phyloP scores from a whole-genome alignment of 441 rosid genomes.

The Bocquillonia castaneifolia region DNA sequence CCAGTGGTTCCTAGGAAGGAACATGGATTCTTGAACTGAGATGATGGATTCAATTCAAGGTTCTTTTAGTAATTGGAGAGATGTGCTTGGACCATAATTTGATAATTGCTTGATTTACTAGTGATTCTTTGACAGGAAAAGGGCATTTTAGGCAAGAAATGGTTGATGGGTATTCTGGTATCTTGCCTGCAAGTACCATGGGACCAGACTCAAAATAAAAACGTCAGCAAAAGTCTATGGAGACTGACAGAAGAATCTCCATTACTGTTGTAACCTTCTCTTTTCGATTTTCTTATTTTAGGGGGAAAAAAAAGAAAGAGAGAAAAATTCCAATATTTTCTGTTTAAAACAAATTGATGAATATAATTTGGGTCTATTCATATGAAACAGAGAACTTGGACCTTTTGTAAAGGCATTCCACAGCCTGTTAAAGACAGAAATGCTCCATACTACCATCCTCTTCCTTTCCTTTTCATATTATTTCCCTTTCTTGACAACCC shows the following conservation, averaged over 20 bases:
- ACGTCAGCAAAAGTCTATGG: constrained; percentile 48
- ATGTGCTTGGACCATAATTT: constrained; percentile 10
- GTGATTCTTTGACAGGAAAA: constrained; percentile 1
- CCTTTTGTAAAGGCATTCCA: constrained; percentile 38
- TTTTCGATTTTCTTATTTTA: constrained; percentile 25
- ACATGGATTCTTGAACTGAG: constrained; percentile 24
- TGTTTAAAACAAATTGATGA: constrained; percentile 37
- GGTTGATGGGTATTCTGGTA: constrained; percentile 38
- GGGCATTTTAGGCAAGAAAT: constrained; percentile 28
- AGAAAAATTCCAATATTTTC: constrained; percentile 31
- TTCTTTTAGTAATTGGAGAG: constrained; percentile 23
- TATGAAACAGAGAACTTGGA: constrained; percentile 58
- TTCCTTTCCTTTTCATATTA: constrained; percentile 17
- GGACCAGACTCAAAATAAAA: constrained; percentile 39
- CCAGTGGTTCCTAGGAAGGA: constrained; percentile 25
- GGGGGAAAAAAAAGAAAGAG: constrained; percentile 9
- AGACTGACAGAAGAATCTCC: constrained; percentile 60
- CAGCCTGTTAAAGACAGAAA: constrained; percentile 48
- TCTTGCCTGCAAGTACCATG: constrained; percentile 49
- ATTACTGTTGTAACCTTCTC: constrained; percentile 49
- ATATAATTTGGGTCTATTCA: constrained; percentile 42
- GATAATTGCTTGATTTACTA: constrained; percentile 2
- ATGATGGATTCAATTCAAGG: constrained; percentile 13
- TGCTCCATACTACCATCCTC: constrained; percentile 49
- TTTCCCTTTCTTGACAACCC: constrained; percentile 19